Evolutionary conservation across 2,329 filamentous ascomycete species (phyloP).

Genomic region (Verticillium isaacii): DNA sequence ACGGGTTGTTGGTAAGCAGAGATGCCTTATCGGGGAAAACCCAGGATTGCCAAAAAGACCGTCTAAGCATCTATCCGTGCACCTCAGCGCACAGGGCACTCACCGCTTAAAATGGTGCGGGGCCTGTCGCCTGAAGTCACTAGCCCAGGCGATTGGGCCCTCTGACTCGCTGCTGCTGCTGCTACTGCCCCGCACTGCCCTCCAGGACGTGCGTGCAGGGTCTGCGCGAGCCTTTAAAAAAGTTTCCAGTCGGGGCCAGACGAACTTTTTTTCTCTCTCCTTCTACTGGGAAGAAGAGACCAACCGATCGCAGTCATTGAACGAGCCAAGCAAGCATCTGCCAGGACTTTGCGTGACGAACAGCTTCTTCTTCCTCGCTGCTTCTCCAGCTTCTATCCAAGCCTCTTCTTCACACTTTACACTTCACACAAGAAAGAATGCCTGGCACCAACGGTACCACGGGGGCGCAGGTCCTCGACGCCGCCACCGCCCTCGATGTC

Average conservation of each 20-base stretch:
- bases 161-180: not conserved
- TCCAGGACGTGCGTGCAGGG: not conserved
- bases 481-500: constrained; percentile 70
- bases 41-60: not conserved
- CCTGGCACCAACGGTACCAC: constrained; percentile 51
- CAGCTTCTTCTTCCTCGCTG: constrained; percentile 23
- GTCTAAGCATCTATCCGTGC: not conserved
- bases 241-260: not conserved
- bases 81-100: not conserved
- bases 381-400: constrained; percentile 20
- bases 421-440: constrained; percentile 47
- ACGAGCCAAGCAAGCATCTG: constrained; percentile 16
- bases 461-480: constrained; percentile 62
- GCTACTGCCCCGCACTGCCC: not conserved
- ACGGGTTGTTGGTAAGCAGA: not conserved
- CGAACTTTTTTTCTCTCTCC: constrained; percentile 33
- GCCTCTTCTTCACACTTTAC: constrained; percentile 23
- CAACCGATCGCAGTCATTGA: constrained; percentile 25
- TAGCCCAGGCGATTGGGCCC: not conserved
- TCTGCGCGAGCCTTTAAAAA: not conserved
- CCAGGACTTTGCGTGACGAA: not conserved
- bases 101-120: not conserved
- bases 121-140: not conserved
- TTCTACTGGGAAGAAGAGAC: constrained; percentile 51
- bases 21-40: not conserved